A percentile compares a stretch with the other conserved stretches of the same genome.
These are phyloP conservation scores for Begonia masoniana DNA, from an alignment of 306 rosid species.

Conservation along the genomic window DNA sequence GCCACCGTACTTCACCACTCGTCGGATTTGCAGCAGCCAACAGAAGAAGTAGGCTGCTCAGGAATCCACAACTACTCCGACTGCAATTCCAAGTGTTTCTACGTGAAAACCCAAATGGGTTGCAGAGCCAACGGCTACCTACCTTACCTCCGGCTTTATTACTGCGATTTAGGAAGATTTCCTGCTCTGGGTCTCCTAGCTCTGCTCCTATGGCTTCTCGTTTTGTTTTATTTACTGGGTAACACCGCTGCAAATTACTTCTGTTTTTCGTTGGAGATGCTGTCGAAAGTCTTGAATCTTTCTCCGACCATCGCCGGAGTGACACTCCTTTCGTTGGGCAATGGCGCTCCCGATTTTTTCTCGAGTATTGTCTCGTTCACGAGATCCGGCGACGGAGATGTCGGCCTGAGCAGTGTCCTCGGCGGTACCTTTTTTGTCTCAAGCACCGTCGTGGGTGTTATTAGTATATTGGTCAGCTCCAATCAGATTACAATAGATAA, in stretches of 20 bases:
- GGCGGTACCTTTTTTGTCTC: slow-evolving; percentile 94
- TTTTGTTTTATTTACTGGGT: slow-evolving; percentile 85
- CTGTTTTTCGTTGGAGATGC: slow-evolving; percentile 79
- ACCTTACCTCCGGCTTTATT: slow-evolving; percentile 55
- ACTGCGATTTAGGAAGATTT: slow-evolving; percentile 52
- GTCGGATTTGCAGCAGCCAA: no score
- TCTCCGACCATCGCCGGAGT: slow-evolving; percentile 97
- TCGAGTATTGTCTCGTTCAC: slow-evolving; percentile 85
- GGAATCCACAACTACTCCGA: slow-evolving; percentile 7
- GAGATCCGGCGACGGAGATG: slow-evolving; percentile 69
- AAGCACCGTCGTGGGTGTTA: slow-evolving; percentile 72
- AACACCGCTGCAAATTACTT: slow-evolving; percentile 94
- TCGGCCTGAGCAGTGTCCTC: slow-evolving; percentile 88
- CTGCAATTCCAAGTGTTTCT: slow-evolving; percentile 33
- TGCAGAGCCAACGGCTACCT: slow-evolving; percentile 62
- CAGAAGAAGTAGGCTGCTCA: neutral
- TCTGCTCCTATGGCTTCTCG: slow-evolving; percentile 60
- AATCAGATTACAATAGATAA: slow-evolving; percentile 50
- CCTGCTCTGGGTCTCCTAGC: slow-evolving; percentile 47
- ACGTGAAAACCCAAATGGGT: slow-evolving; percentile 46
- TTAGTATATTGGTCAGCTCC: slow-evolving; percentile 57
- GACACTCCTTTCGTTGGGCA: slow-evolving; percentile 87
- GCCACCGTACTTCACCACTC: no score
- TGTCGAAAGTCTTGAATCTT: slow-evolving; percentile 74
- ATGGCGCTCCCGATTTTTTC: slow-evolving; percentile 99